These are phyloP conservation scores for Skeletonema costatum DNA, from an alignment of 108 stramenopile genomes.

Conservation along the genomic window DNA sequence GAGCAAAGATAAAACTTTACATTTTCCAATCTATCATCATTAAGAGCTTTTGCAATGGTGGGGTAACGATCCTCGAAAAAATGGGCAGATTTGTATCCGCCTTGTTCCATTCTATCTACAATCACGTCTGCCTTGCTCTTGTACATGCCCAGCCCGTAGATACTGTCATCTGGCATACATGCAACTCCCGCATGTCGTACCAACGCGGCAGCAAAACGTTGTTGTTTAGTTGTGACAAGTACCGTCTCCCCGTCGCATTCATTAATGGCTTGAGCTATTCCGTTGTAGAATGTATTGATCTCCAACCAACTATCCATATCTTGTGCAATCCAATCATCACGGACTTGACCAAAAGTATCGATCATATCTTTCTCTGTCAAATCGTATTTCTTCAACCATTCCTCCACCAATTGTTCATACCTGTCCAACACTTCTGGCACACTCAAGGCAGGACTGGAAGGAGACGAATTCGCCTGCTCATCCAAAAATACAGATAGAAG, in stretches of 20 bases:
- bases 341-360: constrained; percentile 35
- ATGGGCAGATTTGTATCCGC: constrained; percentile 10
- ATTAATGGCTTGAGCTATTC: constrained; percentile 27
- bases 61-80: constrained; percentile 51
- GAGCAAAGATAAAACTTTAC: constrained; percentile 44
- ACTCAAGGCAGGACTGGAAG: constrained; percentile 31
- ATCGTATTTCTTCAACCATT: constrained; percentile 18
- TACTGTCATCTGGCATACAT: constrained; percentile 34
- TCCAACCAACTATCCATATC: constrained; percentile 42
- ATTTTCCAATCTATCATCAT: constrained; percentile 33
- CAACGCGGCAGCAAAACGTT: constrained; percentile 43
- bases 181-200: constrained; percentile 34
- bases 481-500: constrained; percentile 37
- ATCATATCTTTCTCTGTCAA: constrained; percentile 39
- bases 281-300: constrained; percentile 39
- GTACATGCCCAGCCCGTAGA: constrained; percentile 51
- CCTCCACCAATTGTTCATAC: constrained; percentile 31
- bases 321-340: constrained; percentile 44
- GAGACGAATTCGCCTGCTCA: constrained; percentile 7
- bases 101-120: constrained; percentile 25
- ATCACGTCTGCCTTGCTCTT: constrained; percentile 43
- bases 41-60: constrained; percentile 37
- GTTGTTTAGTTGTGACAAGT: constrained; percentile 45
- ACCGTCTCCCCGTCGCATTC: constrained; percentile 31
- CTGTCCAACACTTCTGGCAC: constrained; percentile 33